Evolutionary conservation across 2,329 filamentous ascomycete species (phyloP).

Genomic region (Fusarium sp.): DNA sequence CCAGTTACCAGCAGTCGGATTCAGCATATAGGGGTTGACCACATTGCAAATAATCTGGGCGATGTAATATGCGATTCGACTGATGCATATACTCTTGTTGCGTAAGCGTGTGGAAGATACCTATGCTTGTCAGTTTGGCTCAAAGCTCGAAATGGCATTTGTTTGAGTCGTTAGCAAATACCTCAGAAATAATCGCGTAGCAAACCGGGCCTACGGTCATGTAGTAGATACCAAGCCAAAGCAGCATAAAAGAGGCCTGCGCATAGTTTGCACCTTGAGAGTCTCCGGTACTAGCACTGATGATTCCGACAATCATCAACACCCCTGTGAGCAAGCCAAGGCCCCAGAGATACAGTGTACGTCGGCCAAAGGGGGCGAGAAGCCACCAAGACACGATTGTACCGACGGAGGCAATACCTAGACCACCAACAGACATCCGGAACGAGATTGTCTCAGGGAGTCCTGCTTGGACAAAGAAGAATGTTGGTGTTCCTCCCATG

Average conservation of each 20-base stretch:
- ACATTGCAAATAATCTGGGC: conserved; percentile 45
- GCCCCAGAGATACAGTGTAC: conserved; percentile 34
- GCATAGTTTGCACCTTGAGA: conserved; percentile 25
- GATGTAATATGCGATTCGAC: conserved; percentile 47
- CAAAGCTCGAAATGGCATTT: too few relatives aligned
- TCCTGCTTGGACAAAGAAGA: conserved; percentile 62
- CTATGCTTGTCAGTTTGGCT: too few relatives aligned
- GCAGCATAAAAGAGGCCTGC: conserved; percentile 54
- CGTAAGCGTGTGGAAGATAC: conserved; percentile 51
- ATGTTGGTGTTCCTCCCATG: conserved; percentile 60
- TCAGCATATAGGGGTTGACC: conserved; percentile 47
- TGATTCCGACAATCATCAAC: conserved; percentile 26
- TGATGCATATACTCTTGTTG: conserved; percentile 56
- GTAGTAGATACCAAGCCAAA: conserved; percentile 57
- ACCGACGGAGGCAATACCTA: conserved; percentile 36
- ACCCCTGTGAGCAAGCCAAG: conserved; percentile 17
- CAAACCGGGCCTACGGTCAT: conserved; percentile 57
- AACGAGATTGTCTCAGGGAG: conserved; percentile 32
- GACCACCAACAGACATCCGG: conserved; percentile 34
- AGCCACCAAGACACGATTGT: conserved; percentile 37
- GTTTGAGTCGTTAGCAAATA: conserved; percentile 34
- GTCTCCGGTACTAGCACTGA: conserved; percentile 46
- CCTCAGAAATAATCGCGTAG: conserved; percentile 57
- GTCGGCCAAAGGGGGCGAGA: conserved; percentile 29
- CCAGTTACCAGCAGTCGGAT: conserved; percentile 48